Conservation (phyloP, 208 protist genomes). For the Endotrypanum monterogeii region DNA sequence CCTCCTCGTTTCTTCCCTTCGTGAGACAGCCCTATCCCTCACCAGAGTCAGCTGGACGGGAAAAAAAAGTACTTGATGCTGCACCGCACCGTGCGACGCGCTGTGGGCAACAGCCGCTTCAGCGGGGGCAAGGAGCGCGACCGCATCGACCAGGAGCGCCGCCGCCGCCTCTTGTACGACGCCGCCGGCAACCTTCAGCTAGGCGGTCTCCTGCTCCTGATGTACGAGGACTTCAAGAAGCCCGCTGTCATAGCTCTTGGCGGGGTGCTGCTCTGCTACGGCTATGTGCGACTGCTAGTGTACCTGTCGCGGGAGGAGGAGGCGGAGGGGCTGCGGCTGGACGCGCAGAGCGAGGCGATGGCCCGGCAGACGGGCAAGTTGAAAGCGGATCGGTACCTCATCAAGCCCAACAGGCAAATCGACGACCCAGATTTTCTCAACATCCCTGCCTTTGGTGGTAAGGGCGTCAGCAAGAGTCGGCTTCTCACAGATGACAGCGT, state of each 20-base stretch:
- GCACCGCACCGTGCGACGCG: slow-evolving; percentile 34
- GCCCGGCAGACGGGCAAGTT: slow-evolving; percentile 65
- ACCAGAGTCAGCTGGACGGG: background rate
- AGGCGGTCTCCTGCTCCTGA: slow-evolving; percentile 38
- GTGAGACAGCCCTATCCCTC: no score
- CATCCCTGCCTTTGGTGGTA: slow-evolving; percentile 69
- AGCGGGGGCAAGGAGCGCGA: slow-evolving; percentile 60
- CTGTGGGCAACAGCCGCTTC: slow-evolving; percentile 37
- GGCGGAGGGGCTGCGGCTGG: slow-evolving; percentile 33
- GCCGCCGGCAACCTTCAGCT: slow-evolving; percentile 52
- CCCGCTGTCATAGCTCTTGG: slow-evolving; percentile 39
- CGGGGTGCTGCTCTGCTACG: slow-evolving; percentile 32
- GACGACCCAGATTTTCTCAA: slow-evolving; percentile 80
- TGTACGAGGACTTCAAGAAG: slow-evolving; percentile 69
- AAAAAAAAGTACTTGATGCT: slow-evolving; percentile 40
- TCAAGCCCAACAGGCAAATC: slow-evolving; percentile 70
- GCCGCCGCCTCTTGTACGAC: slow-evolving; percentile 65
- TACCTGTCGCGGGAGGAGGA: slow-evolving; percentile 44
- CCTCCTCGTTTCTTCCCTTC: no score
- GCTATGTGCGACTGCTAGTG: slow-evolving; percentile 58
- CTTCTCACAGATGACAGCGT: slow-evolving; percentile 61
- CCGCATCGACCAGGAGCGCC: slow-evolving; percentile 59
- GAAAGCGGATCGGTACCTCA: slow-evolving; percentile 63
- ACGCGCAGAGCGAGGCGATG: slow-evolving; percentile 45
- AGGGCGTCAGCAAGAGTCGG: slow-evolving; percentile 58